phyloP scores from a whole-genome alignment of 495 filamentous ascomycete species.

The Tuber aestivum region DNA sequence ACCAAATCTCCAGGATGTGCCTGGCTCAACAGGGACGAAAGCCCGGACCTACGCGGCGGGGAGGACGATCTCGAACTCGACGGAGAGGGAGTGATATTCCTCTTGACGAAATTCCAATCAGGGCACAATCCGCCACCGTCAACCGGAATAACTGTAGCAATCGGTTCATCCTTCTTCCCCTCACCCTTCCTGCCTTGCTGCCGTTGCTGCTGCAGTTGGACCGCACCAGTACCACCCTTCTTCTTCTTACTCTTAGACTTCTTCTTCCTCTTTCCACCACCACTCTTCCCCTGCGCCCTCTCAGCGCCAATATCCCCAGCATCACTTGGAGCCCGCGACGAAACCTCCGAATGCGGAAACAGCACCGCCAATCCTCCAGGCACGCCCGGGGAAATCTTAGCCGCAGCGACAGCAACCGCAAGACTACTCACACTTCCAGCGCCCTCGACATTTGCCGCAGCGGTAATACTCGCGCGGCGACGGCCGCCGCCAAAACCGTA shows the following conservation, averaged over 20 bases:
- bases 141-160: background rate
- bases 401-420: constrained; percentile 23
- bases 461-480: constrained; percentile 33
- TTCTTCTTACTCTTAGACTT: constrained; percentile 16
- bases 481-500: constrained; percentile 36
- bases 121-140: constrained; percentile 17
- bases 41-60: constrained; percentile 33
- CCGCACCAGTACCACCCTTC: constrained; percentile 2
- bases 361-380: constrained; percentile 32
- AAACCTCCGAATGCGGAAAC: constrained; percentile 32
- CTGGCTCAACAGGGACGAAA: constrained; percentile 34
- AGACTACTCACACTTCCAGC: constrained; percentile 30
- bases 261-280: constrained; percentile 36
- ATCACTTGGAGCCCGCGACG: constrained; percentile 35
- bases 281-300: constrained; percentile 5
- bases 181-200: constrained; percentile 13
- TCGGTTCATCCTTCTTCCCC: background rate
- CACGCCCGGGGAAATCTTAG: constrained; percentile 14
- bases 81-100: constrained; percentile 22
- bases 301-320: constrained; percentile 22
- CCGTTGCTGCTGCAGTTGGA: background rate
- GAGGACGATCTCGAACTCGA: constrained; percentile 44
- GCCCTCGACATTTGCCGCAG: constrained; percentile 24
- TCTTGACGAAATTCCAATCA: constrained; percentile 34
- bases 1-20: constrained; percentile 36